Conservation (phyloP, 768 basidiomycete genomes). For the Multifurca ochricompacta region DNA sequence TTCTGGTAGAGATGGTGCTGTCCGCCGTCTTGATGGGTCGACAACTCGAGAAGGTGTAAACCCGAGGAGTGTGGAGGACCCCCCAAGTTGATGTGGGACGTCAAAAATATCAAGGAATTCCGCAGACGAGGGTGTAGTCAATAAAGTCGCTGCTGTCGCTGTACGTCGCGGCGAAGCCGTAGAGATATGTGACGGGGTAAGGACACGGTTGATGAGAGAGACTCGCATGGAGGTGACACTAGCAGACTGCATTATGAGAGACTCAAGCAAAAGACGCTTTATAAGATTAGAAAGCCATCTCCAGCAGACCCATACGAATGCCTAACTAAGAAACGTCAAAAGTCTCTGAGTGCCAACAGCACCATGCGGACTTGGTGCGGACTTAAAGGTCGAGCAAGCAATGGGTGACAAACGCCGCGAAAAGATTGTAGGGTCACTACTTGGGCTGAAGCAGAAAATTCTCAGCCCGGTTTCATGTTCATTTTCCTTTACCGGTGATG, state of each 20-base stretch:
- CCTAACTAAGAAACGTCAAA: background rate
- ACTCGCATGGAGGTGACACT: background rate
- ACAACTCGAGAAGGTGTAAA: conserved; percentile 5
- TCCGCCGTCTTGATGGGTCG: conserved; percentile 6
- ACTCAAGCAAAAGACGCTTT: background rate
- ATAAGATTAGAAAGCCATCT: background rate
- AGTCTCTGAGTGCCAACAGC: background rate
- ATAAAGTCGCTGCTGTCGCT: background rate
- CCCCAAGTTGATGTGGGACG: conserved; percentile 35
- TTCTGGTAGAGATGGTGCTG: conserved; percentile 14
- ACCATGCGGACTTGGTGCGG: background rate
- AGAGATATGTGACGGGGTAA: background rate
- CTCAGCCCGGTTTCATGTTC: background rate
- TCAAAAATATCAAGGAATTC: conserved; percentile 47
- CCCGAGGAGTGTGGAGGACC: conserved; percentile 27
- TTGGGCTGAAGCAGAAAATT: background rate
- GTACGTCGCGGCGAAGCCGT: background rate
- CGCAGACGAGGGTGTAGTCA: background rate
- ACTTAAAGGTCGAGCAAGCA: background rate
- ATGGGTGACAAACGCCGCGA: background rate
- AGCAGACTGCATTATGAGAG: background rate
- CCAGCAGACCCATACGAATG: background rate
- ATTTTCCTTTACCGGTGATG: background rate
- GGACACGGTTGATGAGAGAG: background rate
- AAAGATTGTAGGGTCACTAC: background rate